Conservation (phyloP, 2,329 filamentous ascomycete species). For the Rugonectria rugulosa region DNA sequence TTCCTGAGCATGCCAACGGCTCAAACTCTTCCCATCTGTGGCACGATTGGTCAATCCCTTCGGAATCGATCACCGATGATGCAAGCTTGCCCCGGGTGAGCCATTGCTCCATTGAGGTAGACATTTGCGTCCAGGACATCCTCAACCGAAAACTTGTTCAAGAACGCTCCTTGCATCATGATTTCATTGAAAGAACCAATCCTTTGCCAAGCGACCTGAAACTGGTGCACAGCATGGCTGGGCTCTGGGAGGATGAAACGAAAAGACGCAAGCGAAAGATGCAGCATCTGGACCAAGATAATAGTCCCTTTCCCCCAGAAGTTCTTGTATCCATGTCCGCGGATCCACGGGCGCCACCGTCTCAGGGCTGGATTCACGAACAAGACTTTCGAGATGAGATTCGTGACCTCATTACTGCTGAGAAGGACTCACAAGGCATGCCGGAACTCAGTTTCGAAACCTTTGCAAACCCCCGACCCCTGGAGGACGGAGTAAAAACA, state of each 20-base stretch:
- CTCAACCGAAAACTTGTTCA: conserved; percentile 79
- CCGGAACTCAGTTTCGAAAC: conserved; percentile 65
- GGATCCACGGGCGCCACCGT: conserved; percentile 73
- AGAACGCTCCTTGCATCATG: conserved; percentile 82
- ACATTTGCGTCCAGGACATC: conserved; percentile 89
- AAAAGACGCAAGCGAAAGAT: conserved; percentile 77
- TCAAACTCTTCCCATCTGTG: conserved; percentile 72
- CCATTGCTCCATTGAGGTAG: conserved; percentile 88
- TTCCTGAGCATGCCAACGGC: conserved; percentile 73
- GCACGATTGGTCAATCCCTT: conserved; percentile 77
- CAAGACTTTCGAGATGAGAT: conserved; percentile 78
- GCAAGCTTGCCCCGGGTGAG: conserved; percentile 76
- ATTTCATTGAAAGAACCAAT: conserved; percentile 77
- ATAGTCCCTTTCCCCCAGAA: conserved; percentile 81
- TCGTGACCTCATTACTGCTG: conserved; percentile 67
- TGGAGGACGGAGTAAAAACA: conserved; percentile 73
- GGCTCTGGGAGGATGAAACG: conserved; percentile 90
- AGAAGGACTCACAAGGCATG: conserved; percentile 57
- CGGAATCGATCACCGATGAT: conserved; percentile 59
- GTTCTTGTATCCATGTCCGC: conserved; percentile 90
- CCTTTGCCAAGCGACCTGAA: conserved; percentile 75
- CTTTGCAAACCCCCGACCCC: conserved; percentile 65
- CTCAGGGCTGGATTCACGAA: conserved; percentile 93
- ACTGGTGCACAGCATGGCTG: conserved; percentile 91
- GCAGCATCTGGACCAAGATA: conserved; percentile 68